Conservation (phyloP, 2,329 filamentous ascomycete species). For the Nemania serpens region DNA sequence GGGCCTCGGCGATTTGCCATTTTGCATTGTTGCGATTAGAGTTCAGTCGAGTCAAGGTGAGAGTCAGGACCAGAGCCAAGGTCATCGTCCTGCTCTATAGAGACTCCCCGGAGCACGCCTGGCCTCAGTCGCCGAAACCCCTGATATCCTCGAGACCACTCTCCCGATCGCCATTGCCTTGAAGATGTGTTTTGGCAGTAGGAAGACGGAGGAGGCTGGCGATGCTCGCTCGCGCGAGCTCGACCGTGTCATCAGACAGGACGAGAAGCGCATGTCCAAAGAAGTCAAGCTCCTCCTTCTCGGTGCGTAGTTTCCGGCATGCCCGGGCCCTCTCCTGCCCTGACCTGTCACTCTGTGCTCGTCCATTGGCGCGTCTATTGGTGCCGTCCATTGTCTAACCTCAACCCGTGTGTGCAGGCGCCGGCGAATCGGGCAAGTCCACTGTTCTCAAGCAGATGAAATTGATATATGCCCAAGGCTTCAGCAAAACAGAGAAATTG, state of each 20-base stretch:
- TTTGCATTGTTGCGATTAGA: slow-evolving; percentile 9
- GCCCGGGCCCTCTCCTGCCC: slow-evolving; percentile 19
- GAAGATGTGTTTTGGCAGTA: slow-evolving; percentile 67
- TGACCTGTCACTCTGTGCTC: slow-evolving; percentile 28
- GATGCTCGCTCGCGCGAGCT: slow-evolving; percentile 72
- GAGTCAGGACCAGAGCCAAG: not conserved
- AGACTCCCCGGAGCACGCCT: slow-evolving; percentile 4
- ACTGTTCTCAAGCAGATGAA: slow-evolving; percentile 99
- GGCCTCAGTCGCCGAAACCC: slow-evolving; percentile 5
- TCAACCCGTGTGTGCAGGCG: slow-evolving; percentile 61
- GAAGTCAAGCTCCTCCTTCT: slow-evolving; percentile 94
- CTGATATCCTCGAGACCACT: slow-evolving; percentile 12
- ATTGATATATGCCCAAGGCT: slow-evolving; percentile 92
- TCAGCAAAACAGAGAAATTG: slow-evolving; percentile 85
- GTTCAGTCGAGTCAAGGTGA: slow-evolving; percentile 10
- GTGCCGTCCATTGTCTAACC: slow-evolving; percentile 36
- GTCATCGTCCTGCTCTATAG: slow-evolving; percentile 1
- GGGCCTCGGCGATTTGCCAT: not conserved
- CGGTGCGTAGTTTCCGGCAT: slow-evolving; percentile 60
- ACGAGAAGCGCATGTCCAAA: slow-evolving; percentile 83
- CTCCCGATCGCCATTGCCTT: slow-evolving; percentile 8
- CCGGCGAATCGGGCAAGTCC: slow-evolving; percentile 94
- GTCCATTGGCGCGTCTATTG: too few relatives aligned
- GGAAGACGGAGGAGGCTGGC: slow-evolving; percentile 55
- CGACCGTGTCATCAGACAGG: slow-evolving; percentile 81